phyloP scores from a whole-genome alignment of 1,284 basidiomycete genomes.

The Naganishia albida region DNA sequence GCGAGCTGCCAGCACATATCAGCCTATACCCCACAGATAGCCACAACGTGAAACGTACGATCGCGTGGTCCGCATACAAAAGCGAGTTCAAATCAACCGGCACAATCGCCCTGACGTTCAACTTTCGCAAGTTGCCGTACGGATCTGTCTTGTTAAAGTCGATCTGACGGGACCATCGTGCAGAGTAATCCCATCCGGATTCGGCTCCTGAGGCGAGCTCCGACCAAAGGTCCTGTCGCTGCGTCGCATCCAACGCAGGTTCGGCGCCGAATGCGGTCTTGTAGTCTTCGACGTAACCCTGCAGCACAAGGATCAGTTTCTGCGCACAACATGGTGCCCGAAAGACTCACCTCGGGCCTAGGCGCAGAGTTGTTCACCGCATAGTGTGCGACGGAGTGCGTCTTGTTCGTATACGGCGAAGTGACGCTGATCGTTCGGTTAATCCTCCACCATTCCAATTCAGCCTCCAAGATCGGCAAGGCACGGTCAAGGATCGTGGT shows the following conservation, averaged over 20 bases:
- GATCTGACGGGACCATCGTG: conserved; percentile 59
- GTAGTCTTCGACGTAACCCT: conserved; percentile 66
- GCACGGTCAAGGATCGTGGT: conserved; percentile 65
- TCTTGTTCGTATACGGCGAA: conserved; percentile 68
- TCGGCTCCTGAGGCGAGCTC: conserved; percentile 87
- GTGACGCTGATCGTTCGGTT: conserved; percentile 73
- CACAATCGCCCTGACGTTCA: conserved; percentile 70
- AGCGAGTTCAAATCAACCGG: conserved; percentile 83
- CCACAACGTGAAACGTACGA: conserved; percentile 59
- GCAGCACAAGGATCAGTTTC: not conserved
- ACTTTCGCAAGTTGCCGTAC: conserved; percentile 63
- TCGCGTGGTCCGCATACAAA: conserved; percentile 58
- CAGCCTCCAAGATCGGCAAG: conserved; percentile 66
- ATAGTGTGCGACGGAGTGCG: conserved; percentile 70
- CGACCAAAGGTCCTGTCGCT: conserved; percentile 73
- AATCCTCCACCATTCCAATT: conserved; percentile 77
- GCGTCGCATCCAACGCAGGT: conserved; percentile 63
- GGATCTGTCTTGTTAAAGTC: conserved; percentile 56
- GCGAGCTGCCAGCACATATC: conserved; percentile 59
- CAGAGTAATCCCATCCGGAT: conserved; percentile 59
- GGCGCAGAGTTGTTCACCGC: conserved; percentile 77
- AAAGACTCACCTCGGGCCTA: conserved; percentile 70
- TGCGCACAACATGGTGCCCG: not conserved
- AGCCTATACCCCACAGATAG: not conserved
- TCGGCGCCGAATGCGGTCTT: conserved; percentile 68